Percentiles rank a stretch among this genome's conserved stretches.
Evolutionary conservation across 2,329 filamentous ascomycete species (phyloP).

Genomic region (Xylaria sp.): DNA sequence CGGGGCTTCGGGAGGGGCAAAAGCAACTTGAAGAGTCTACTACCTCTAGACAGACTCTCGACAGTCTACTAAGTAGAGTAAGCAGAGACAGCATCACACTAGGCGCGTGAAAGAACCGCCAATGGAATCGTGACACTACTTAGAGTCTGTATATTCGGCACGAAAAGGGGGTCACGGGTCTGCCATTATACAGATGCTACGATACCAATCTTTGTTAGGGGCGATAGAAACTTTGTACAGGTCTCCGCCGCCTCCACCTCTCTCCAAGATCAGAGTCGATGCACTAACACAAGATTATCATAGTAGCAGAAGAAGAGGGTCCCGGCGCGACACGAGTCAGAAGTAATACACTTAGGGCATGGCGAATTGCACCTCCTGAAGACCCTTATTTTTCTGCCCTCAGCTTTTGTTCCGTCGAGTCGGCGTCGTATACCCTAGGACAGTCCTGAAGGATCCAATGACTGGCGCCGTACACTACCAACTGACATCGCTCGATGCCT

Average conservation of each 20-base stretch:
- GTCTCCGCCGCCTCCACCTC: constrained; percentile 1
- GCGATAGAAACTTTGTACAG: constrained; percentile 7
- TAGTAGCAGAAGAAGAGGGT: neutral
- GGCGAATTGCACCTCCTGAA: neutral
- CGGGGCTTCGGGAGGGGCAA: constrained; percentile 23
- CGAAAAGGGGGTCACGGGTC: constrained; percentile 16
- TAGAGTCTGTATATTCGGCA: neutral
- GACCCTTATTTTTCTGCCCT: constrained; percentile 11
- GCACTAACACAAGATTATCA: neutral
- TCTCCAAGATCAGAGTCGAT: neutral
- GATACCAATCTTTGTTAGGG: constrained; percentile 8
- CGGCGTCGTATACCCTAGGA: neutral
- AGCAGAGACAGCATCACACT: neutral
- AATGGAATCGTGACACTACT: neutral
- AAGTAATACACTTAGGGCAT: neutral
- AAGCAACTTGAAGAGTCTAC: neutral
- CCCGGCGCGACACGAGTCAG: constrained; percentile 19
- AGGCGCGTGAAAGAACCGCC: constrained; percentile 5
- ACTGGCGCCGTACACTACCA: neutral
- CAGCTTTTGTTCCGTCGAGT: neutral
- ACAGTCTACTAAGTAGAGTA: no score
- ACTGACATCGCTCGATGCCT: neutral
- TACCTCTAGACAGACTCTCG: no score
- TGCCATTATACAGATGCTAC: neutral
- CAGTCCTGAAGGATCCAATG: no score